Evolutionary conservation across 305 asterid genomes (phyloP).

Genomic region (Fraxinus latifolia): DNA sequence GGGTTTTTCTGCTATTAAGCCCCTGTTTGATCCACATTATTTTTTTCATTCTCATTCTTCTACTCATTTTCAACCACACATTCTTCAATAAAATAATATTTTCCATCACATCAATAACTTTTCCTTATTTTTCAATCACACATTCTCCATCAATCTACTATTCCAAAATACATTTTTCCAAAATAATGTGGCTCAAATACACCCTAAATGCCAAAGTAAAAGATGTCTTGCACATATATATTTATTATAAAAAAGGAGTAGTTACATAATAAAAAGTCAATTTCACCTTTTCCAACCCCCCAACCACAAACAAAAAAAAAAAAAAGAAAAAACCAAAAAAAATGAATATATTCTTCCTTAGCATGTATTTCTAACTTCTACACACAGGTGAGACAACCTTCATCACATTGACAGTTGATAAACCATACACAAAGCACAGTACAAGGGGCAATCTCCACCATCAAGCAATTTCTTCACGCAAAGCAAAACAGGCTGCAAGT

Average conservation of each 20-base stretch:
- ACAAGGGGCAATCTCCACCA: background rate
- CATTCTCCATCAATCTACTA: too few species aligned
- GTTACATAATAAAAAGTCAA: background rate
- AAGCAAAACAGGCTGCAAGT: background rate
- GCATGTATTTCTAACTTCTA: background rate
- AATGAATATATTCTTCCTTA: background rate
- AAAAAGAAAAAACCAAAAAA: background rate
- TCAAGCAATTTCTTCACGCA: background rate
- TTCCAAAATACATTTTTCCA: too few species aligned
- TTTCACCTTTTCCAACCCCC: background rate
- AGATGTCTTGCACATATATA: background rate
- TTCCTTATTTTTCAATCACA: too few species aligned
- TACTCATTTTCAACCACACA: too few species aligned
- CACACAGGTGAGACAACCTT: background rate
- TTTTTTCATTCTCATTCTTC: too few species aligned
- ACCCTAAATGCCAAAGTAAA: background rate
- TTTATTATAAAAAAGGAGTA: background rate
- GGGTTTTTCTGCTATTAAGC: too few species aligned
- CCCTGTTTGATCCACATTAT: too few species aligned
- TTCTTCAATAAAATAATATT: too few species aligned
- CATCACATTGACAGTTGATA: background rate
- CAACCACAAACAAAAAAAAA: background rate
- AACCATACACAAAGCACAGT: background rate
- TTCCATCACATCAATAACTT: too few species aligned
- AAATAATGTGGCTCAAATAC: too few species aligned